A percentile compares a stretch with the other conserved stretches of the same genome.
Evolutionary conservation across 495 filamentous ascomycete species (phyloP).

Genomic region (Mytilinidion resinicola): DNA sequence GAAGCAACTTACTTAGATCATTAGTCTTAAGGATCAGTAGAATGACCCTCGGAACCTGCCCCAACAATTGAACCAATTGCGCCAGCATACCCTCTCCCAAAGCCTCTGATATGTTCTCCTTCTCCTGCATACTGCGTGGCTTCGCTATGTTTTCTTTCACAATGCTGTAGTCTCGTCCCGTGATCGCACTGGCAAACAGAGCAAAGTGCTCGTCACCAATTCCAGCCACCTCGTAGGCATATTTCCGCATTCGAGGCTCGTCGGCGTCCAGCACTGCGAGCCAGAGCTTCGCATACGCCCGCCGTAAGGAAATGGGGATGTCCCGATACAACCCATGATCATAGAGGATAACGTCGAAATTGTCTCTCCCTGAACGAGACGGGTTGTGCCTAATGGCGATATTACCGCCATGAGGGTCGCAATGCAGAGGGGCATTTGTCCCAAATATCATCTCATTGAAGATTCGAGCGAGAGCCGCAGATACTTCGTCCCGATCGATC

Average conservation of each 20-base stretch:
- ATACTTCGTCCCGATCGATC: slow-evolving; percentile 94
- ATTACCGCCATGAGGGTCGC: slow-evolving; percentile 96
- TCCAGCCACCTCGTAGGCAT: slow-evolving; percentile 81
- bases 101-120: slow-evolving; percentile 71
- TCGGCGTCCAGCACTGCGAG: slow-evolving; percentile 88
- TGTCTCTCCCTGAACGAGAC: slow-evolving; percentile 50
- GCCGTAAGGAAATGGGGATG: slow-evolving; percentile 69
- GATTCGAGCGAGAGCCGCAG: slow-evolving; percentile 79
- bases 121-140: slow-evolving; percentile 64
- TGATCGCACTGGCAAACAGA: slow-evolving; percentile 93
- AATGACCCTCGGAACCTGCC: slow-evolving; percentile 84
- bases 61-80: slow-evolving; percentile 80
- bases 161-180: slow-evolving; percentile 80
- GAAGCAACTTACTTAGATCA: slow-evolving; percentile 64
- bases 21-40: slow-evolving; percentile 97
- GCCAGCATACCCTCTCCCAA: slow-evolving; percentile 82
- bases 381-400: slow-evolving; percentile 80
- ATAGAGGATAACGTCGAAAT: slow-evolving; percentile 97
- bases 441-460: slow-evolving; percentile 99
- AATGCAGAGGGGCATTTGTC: slow-evolving; percentile 81
- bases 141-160: slow-evolving; percentile 55
- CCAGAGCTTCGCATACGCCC: slow-evolving; percentile 96
- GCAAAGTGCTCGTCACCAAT: slow-evolving; percentile 90
- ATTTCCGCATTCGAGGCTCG: slow-evolving; percentile 74
- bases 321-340: slow-evolving; percentile 96